Evolutionary conservation across 306 rosid species (phyloP).

Genomic region (Acacia acuminata): DNA sequence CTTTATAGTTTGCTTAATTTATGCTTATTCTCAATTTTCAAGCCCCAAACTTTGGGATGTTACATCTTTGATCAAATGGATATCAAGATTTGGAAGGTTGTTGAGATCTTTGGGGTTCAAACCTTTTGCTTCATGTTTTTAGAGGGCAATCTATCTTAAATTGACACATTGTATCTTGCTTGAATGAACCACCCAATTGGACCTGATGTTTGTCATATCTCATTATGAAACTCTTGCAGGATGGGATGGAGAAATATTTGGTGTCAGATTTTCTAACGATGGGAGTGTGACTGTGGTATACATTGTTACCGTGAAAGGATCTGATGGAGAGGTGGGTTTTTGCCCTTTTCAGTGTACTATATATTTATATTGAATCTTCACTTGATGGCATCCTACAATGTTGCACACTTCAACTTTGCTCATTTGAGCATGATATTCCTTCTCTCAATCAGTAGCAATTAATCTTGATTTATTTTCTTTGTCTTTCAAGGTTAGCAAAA

Average conservation of each 20-base stretch:
- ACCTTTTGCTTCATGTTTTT: no score
- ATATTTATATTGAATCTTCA: no score
- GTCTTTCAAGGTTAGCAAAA: background rate
- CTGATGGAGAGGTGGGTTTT: no score
- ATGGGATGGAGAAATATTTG: constrained; percentile 98
- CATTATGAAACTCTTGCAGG: constrained; percentile 43
- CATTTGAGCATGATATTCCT: constrained; percentile 16
- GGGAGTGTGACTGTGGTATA: constrained; percentile 91
- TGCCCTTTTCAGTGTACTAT: no score
- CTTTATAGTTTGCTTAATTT: no score
- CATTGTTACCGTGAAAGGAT: constrained; percentile 88
- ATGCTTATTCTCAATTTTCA: no score
- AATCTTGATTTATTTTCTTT: background rate
- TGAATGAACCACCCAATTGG: background rate
- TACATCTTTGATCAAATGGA: no score
- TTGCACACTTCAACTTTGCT: background rate
- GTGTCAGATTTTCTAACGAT: constrained; percentile 89
- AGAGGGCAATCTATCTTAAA: no score
- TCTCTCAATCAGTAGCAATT: background rate
- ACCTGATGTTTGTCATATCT: background rate
- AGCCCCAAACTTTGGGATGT: no score
- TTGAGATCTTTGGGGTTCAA: no score
- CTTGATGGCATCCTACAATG: background rate
- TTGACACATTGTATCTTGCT: background rate
- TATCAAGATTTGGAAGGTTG: background rate